Evolutionary conservation across 2,329 filamentous ascomycete species (phyloP), one percentile per base, ranked within the genome.

Genomic region (Aspergillus ibericus): DNA sequence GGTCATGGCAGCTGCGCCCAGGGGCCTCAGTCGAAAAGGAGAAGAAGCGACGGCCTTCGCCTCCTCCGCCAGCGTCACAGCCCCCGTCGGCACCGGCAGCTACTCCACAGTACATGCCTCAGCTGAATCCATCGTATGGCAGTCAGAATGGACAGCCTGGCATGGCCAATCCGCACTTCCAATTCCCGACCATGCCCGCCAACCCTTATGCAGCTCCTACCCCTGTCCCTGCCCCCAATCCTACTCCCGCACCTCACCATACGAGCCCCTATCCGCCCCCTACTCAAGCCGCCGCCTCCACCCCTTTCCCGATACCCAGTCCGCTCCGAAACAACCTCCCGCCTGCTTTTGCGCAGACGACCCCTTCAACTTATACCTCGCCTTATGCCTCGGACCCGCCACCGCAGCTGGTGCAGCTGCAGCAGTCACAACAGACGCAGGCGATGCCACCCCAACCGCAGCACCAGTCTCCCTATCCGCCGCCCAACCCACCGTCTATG

Each of bases 1-100:
- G 82, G 77, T 82, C 85, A 53, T 88, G 85, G 85, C 80, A 82
- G 56, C 81, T 87, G 65, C 82, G 85, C 48, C 81, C 82, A 22
- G 81, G 82, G 10, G 80, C 83, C 5, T 84, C 83, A 3, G 83
- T 87, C 42, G 84, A 86, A 63, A 85, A 85, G 65, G 82, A 84
- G 64, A 80, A 79, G 70, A 80, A 80, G 65, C 83, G 85, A 72
- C 71, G 76, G 36, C 76, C 76, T 20, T 77, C 76, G 44, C 75
- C 76, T 58, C 76, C 76, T 34, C 70, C 73, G 32, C 69, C 70
- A 36, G 68, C 68, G 9, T 68, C 70, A 34, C 72, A 72, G 53
- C 66, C 70, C 18, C 66, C 71, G 32, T 51, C 67, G 46, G 63
- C 67, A 27, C 63, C 67, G 29, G 40, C 64, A 32, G 42, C 69